Evolutionary conservation across 2,329 filamentous ascomycete species (phyloP).

Genomic region (Colletotrichum spinosum): DNA sequence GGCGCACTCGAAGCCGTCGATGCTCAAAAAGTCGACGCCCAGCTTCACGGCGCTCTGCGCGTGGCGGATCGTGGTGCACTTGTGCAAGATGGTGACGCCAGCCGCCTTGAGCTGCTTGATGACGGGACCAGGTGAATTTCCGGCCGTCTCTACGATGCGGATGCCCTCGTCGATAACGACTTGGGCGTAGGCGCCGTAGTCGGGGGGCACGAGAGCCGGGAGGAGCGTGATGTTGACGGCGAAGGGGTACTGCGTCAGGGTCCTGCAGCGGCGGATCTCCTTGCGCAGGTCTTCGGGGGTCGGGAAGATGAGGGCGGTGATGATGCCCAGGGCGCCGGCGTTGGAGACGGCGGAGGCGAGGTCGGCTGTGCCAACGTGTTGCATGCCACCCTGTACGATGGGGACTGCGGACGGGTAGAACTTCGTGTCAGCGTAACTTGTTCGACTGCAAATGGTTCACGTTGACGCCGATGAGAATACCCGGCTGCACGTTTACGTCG

Average conservation of each 20-base stretch:
- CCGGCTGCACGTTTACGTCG: too few relatives aligned
- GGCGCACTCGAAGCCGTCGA: slow-evolving; percentile 98
- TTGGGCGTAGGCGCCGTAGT: slow-evolving; percentile 92
- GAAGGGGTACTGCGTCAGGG: slow-evolving; percentile 83
- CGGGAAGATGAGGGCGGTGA: slow-evolving; percentile 92
- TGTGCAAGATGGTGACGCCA: slow-evolving; percentile 86
- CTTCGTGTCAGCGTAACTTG: slow-evolving; percentile 25
- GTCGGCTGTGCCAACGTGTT: slow-evolving; percentile 86
- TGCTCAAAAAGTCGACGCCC: slow-evolving; percentile 95
- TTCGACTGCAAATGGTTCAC: slow-evolving; percentile 9
- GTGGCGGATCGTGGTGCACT: slow-evolving; percentile 96
- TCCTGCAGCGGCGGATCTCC: slow-evolving; percentile 89
- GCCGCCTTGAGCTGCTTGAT: slow-evolving; percentile 89
- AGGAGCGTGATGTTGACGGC: slow-evolving; percentile 96
- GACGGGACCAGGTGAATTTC: slow-evolving; percentile 88
- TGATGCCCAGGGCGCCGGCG: slow-evolving; percentile 84
- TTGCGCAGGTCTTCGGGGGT: slow-evolving; percentile 91
- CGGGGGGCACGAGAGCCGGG: slow-evolving; percentile 87
- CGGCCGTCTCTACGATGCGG: slow-evolving; percentile 91
- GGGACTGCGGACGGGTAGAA: slow-evolving; percentile 65
- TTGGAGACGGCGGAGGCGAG: slow-evolving; percentile 82
- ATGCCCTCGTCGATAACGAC: slow-evolving; percentile 94
- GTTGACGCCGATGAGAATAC: not conserved
- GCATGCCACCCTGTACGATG: slow-evolving; percentile 88
- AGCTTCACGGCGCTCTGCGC: slow-evolving; percentile 92